phyloP scores from a whole-genome alignment of 495 filamentous ascomycete species.

The Hypoxylon fuscum region DNA sequence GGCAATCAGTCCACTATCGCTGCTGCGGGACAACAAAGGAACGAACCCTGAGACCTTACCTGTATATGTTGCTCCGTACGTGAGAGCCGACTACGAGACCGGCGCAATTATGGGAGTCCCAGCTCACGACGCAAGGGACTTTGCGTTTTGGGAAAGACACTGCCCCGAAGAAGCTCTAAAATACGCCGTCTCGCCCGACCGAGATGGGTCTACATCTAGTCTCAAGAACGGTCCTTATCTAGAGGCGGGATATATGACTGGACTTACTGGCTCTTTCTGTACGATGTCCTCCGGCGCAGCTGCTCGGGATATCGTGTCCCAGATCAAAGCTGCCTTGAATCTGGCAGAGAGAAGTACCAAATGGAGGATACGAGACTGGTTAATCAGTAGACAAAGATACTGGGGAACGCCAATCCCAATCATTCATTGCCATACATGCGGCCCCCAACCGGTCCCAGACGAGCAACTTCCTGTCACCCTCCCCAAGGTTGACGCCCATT shows the following conservation, averaged over 20 bases:
- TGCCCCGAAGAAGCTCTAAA: constrained; percentile 58
- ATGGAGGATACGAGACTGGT: constrained; percentile 85
- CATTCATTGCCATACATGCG: constrained; percentile 81
- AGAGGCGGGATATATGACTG: constrained; percentile 71
- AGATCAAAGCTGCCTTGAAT: constrained; percentile 60
- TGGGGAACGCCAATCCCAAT: constrained; percentile 94
- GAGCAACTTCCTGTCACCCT: constrained; percentile 79
- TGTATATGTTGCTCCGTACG: constrained; percentile 84
- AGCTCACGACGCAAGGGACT: constrained; percentile 79
- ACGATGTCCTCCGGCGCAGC: constrained; percentile 70
- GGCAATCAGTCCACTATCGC: constrained; percentile 72
- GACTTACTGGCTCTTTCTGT: constrained; percentile 66
- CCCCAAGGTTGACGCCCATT: constrained; percentile 73
- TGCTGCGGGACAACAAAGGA: constrained; percentile 59
- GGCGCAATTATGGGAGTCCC: constrained; percentile 94
- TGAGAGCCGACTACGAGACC: constrained; percentile 87
- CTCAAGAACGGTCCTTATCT: constrained; percentile 61
- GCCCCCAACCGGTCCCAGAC: constrained; percentile 78
- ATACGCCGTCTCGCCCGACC: constrained; percentile 62
- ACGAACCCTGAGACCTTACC: constrained; percentile 66
- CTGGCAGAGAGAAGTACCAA: constrained; percentile 68
- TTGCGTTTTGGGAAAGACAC: constrained; percentile 82
- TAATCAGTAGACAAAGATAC: constrained; percentile 87
- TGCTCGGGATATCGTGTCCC: constrained; percentile 65
- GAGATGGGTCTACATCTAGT: constrained; percentile 53